Base-by-base conservation (phyloP, 805 yeast genomes). In the Candida sonorensis region DNA sequence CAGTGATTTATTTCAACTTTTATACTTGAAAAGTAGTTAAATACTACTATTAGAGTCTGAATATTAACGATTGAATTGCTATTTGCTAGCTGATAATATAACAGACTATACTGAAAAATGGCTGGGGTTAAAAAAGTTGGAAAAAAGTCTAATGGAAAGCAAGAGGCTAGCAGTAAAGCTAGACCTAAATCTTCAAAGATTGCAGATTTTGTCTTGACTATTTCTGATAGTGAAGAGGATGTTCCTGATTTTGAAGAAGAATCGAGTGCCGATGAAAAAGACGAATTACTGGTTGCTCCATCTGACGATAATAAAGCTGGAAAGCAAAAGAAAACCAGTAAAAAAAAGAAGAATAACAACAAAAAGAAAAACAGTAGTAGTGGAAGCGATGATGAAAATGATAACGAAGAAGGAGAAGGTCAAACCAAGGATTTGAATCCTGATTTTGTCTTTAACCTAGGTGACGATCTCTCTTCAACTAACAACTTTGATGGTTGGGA, bases 401-500 rank as follows among this genome's bases (percentile, higher is more conserved):
- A 39, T 4, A 58, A 46, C 2, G 53, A 48, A 3, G 59, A 50
- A 6, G 54, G 50, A 15, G 67, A 58, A 9, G 61, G 57, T 14
- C 60, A 55, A 30, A 67, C 70, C n/a, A 67, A 66, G 26, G 86
- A 73, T 35, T 53, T 87, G 28, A 78, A 85, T 45, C 86, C 88
- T 4, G 79, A 75, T 21, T 86, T 92, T 51, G 58, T 68, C 13
- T 88, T 88, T 51, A 70, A 76, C 15, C 44, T 77, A 9, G 90
- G 75, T 17, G 84, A 74, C 7, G 60, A 52, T 26, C 39, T 48
- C 5, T 49, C 43, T 3, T 29, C 62, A 1, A 36, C 37, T 9
- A 41, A 66, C 4, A 61, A 61, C 3, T 76, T 79, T 33, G 75
- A 72, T 35, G 95, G 95, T 4, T 87, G 97, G 96, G 86, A 86